Conservation (phyloP, 345 rosid species). For the Hypericum androsaemum region DNA sequence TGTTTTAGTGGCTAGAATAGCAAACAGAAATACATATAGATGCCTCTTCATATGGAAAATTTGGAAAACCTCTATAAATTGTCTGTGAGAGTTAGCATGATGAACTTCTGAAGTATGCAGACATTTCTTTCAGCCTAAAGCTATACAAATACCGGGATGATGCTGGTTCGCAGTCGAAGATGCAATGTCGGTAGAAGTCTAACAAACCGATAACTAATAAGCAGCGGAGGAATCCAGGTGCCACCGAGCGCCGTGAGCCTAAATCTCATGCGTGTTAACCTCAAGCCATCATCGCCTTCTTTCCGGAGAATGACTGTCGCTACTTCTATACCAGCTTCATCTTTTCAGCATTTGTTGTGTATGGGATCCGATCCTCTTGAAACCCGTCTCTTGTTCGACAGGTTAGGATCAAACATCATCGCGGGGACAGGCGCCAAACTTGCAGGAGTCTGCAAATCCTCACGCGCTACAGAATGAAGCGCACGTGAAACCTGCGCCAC, state of each 20-base stretch:
- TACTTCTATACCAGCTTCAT: slow-evolving; percentile 7
- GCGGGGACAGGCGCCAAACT: slow-evolving; percentile 48
- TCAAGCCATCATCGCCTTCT: slow-evolving; percentile 15
- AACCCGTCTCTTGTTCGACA: slow-evolving; percentile 58
- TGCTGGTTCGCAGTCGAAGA: slow-evolving; percentile 20
- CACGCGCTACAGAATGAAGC: slow-evolving; percentile 24
- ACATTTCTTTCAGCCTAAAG: slow-evolving; percentile 24
- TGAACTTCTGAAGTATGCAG: slow-evolving; percentile 11
- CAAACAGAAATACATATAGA: too few species aligned
- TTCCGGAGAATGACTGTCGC: slow-evolving; percentile 11
- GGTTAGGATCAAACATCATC: slow-evolving; percentile 40
- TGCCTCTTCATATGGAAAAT: neutral
- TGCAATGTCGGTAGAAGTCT: slow-evolving; percentile 17
- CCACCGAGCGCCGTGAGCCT: neutral
- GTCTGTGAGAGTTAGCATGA: slow-evolving; percentile 21
- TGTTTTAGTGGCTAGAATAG: too few species aligned
- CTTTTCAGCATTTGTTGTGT: slow-evolving; percentile 56
- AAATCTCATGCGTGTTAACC: slow-evolving; percentile 16
- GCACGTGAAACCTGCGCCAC: slow-evolving; percentile 27
- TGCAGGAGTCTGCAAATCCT: slow-evolving; percentile 20
- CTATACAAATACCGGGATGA: slow-evolving; percentile 21
- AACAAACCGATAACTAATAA: slow-evolving; percentile 17
- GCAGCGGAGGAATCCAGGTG: slow-evolving; percentile 6
- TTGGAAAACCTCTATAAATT: slow-evolving; percentile 13
- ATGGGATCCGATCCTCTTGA: slow-evolving; percentile 82